These are phyloP conservation scores for Agrocybe pediades DNA, from an alignment of 768 basidiomycete genomes.

Conservation along the genomic window DNA sequence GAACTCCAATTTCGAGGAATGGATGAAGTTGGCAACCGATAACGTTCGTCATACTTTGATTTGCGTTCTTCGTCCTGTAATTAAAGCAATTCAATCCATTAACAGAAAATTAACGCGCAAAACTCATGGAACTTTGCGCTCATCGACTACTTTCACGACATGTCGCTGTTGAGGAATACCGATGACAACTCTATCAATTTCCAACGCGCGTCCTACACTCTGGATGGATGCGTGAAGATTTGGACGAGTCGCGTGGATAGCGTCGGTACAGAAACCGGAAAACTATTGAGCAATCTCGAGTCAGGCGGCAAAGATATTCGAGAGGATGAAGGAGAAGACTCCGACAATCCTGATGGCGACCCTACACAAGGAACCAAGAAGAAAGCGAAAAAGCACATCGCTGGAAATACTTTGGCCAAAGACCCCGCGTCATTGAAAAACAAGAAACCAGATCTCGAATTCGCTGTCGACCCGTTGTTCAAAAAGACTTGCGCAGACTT, in stretches of 20 bases:
- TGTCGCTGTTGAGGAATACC: slow-evolving; percentile 92
- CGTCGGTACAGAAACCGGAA: slow-evolving; percentile 95
- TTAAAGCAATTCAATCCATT: slow-evolving; percentile 1
- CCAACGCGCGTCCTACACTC: slow-evolving; percentile 95
- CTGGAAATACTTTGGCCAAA: slow-evolving; percentile 89
- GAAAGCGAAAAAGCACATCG: slow-evolving; percentile 64
- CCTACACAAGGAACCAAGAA: slow-evolving; percentile 54
- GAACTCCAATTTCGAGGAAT: slow-evolving; percentile 94
- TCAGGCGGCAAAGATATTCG: slow-evolving; percentile 52
- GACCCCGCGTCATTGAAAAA: slow-evolving; percentile 76
- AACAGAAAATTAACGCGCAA: slow-evolving; percentile 95
- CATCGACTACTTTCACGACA: slow-evolving; percentile 99
- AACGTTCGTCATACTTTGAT: slow-evolving; percentile 62
- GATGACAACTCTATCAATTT: slow-evolving; percentile 98
- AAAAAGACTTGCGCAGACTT: slow-evolving; percentile 98
- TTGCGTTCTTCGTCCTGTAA: slow-evolving; percentile 1
- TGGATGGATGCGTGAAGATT: slow-evolving; percentile 99
- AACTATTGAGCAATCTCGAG: slow-evolving; percentile 88
- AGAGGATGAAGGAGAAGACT: slow-evolving; percentile 61
- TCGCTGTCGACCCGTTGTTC: slow-evolving; percentile 95
- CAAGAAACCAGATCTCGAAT: slow-evolving; percentile 95
- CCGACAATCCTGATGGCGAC: slow-evolving; percentile 70
- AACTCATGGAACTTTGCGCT: slow-evolving; percentile 99
- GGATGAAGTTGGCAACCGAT: slow-evolving; percentile 99
- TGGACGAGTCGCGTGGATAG: slow-evolving; percentile 98